Base-by-base conservation (phyloP, 805 yeast genomes). In the Vanderwaltozyma yarrowii region DNA sequence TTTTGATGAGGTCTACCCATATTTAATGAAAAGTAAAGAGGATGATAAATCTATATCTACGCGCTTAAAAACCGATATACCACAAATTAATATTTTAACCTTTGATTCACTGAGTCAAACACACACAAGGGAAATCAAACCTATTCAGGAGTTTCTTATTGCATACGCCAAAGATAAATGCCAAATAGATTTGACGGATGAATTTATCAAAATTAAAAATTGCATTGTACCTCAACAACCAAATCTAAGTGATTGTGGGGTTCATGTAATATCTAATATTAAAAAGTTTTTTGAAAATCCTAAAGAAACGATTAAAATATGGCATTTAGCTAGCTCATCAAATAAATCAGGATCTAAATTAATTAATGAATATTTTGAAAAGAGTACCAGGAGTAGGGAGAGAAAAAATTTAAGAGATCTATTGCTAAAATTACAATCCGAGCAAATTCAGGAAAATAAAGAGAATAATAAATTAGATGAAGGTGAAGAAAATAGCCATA, bases 241-340 rank as follows among this genome's bases (percentile, higher is more conserved):
- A 20, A 92, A 92, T 56, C 77, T 79, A 61, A 84, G 88, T 54
- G 98, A 92, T 57, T 92, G 98, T 63, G 98, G 98, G 1, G 75
- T 92, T 17, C 96, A 84, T 61, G 84, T 89, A 2, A 78, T 92
- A 13, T 80, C 78, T 48, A 87, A 82, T 49, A 70, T 79, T 11
- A 65, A 66, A 40, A 74, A 70, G 44, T 78, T 84, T 58, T 64
- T 80, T 34, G 61, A 63, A 18, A 59, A 72, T 30, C 73, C 76
- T 0, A 48, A 48, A 0, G 64, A 56, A 17, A 78, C 85, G 37
- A 61, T 73, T 32, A 53, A 53, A 32, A 44, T 72, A 10, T 76
- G 83, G 83, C 56, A 62, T 40, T 47, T 38, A 14, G 40, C 54
- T 4, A 49, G 41, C 14, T 35, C 40, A 5, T 51, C 39, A 38